A percentile compares a stretch with the other conserved stretches of the same genome.
Evolutionary conservation across 2,329 filamentous ascomycete species (phyloP).

Genomic region (Sodiomyces alkalinus): DNA sequence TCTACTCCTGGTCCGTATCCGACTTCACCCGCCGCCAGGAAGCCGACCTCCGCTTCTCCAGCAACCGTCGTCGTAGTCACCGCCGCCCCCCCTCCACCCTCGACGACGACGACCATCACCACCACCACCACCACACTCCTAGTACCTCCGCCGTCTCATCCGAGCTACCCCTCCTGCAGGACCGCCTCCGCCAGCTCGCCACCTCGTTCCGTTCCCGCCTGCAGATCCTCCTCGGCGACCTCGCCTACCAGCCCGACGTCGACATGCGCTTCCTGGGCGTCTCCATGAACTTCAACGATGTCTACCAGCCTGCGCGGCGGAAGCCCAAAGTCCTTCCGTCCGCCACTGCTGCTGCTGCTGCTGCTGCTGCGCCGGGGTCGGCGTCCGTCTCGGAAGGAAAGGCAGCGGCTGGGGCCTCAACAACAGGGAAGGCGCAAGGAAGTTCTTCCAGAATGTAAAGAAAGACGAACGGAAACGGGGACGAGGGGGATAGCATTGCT

Average conservation of each 20-base stretch:
- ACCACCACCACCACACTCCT: conserved; percentile 11
- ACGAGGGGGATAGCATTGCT: no score
- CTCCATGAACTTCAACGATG: conserved; percentile 98
- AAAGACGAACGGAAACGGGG: no score
- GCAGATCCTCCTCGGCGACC: conserved; percentile 71
- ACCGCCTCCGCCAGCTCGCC: conserved; percentile 57
- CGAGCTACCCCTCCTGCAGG: conserved; percentile 59
- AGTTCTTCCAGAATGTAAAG: no score
- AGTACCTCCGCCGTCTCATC: conserved; percentile 35
- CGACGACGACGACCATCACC: conserved; percentile 9
- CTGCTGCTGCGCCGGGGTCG: conserved; percentile 7
- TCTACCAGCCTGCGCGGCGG: conserved; percentile 65
- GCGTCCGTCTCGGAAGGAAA: conserved; percentile 1
- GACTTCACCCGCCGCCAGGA: conserved; percentile 92
- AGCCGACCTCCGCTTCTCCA: conserved; percentile 58
- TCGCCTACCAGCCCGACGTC: conserved; percentile 84
- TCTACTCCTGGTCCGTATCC: conserved; percentile 89
- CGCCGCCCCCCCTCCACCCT: conserved; percentile 17
- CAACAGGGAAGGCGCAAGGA: no score
- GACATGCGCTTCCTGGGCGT: conserved; percentile 94
- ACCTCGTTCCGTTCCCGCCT: conserved; percentile 63
- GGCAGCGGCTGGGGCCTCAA: background rate
- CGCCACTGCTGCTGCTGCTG: no score
- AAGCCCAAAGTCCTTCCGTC: conserved; percentile 35
- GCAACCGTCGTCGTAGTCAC: no score